Base-by-base conservation (phyloP, 2,329 filamentous ascomycete species). In the Leptoxyphium fumago region DNA sequence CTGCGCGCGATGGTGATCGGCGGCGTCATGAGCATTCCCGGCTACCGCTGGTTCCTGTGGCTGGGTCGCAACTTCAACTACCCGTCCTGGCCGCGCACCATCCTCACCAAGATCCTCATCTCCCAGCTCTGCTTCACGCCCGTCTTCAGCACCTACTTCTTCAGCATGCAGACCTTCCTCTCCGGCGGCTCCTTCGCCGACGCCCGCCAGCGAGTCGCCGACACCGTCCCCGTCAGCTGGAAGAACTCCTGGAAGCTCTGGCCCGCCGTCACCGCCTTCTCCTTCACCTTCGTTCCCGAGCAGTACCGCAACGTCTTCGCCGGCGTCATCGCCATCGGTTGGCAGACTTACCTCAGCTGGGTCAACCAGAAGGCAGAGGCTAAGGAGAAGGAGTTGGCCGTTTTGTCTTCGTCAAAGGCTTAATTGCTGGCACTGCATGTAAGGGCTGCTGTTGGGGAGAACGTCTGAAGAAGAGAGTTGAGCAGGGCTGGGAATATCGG, bases 301-400 rank as follows among this genome's bases (percentile, higher is more conserved):
- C 78, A 89, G 57, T 89, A 85, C 62, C 71, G 88, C 42, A 84
- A 78, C 53, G 73, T 94, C 13, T 91, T 94, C 53, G 77, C 82
- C 0, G 85, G 64, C 39, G 49, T 82, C 6, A 74, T 94, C 50
- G 84, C 85, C 1, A 81, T 94, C 42, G 84, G 83, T 0, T 95
- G 88, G 88, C 88, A 94, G 72, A 87, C 85, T 1, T 95, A 94
- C 69, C 58, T 95, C 53, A 84, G 80, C 52, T 83, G 78, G 62
- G 63, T 94, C 56, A 94, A 94, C 55, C 73, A 81, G 55, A 68
- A 69, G 48, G 84, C 84, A 1, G 84, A 86, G 60, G 67, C 68
- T 41, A 49, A 66, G 57, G 48, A 58, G 42, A 21, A 18, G 17
- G 15, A 32, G 13, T 1, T 34, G 18, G 29, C 36, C 11, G 41